Percentiles rank a stretch among this genome's conserved stretches.
Evolutionary conservation across 768 basidiomycete genomes (phyloP).

Genomic region (Gautieria morchelliformis): DNA sequence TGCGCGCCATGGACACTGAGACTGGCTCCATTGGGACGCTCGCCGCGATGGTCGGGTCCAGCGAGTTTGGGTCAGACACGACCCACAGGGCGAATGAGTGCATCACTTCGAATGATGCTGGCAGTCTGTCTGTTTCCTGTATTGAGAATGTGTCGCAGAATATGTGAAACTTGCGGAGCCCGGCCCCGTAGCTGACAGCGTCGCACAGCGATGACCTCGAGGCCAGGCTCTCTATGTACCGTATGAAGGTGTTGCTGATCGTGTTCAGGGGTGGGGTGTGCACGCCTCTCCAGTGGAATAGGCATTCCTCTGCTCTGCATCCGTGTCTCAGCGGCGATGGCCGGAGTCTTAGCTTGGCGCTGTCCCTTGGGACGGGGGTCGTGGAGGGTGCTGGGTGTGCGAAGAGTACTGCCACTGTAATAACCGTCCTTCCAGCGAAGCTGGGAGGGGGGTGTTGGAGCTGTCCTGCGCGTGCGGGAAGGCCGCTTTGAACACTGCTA

Average conservation of each 20-base stretch:
- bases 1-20: too few relatives aligned
- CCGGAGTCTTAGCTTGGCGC: neutral
- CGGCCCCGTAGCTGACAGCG: conserved; percentile 14
- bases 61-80: conserved; percentile 18
- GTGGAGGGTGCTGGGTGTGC: too few relatives aligned
- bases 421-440: too few relatives aligned
- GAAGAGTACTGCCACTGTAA: too few relatives aligned
- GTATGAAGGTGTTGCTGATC: conserved; percentile 16
- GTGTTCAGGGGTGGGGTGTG: conserved; percentile 18
- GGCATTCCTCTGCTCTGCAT: conserved; percentile 17
- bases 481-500: conserved; percentile 5
- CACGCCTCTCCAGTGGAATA: conserved; percentile 26
- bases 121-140: conserved; percentile 17
- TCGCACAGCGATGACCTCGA: conserved; percentile 16
- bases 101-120: conserved; percentile 21
- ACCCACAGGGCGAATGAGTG: conserved; percentile 31
- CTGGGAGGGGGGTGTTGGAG: too few relatives aligned
- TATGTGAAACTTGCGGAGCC: conserved; percentile 22
- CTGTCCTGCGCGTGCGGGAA: neutral
- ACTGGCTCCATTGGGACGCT: too few relatives aligned
- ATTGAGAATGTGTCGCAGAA: conserved; percentile 26
- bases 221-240: conserved; percentile 12
- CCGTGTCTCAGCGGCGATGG: conserved; percentile 17
- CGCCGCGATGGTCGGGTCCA: too few relatives aligned
- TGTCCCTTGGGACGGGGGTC: too few relatives aligned